These are phyloP conservation scores for Tulasnella sp. DNA, from an alignment of 768 basidiomycete species.

Conservation along the genomic window DNA sequence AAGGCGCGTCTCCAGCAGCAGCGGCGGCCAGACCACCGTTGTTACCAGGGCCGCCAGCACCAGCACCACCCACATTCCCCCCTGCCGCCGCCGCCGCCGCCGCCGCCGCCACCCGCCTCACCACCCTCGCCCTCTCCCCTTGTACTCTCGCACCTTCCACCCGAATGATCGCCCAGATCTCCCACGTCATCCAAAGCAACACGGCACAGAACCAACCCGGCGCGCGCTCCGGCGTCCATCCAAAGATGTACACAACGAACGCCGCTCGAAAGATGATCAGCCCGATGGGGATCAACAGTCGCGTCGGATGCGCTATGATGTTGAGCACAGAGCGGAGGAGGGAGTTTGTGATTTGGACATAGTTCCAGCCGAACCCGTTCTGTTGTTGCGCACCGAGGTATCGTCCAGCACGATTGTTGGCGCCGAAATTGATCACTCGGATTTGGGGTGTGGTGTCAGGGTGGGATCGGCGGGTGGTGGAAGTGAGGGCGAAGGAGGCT, in stretches of 20 bases:
- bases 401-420: not conserved
- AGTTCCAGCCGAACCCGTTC: not conserved
- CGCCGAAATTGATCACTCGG: not conserved
- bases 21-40: not conserved
- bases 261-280: slow-evolving; percentile 5
- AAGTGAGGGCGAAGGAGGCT: not conserved
- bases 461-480: slow-evolving; percentile 2
- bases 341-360: not conserved
- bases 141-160: not conserved
- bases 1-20: not conserved
- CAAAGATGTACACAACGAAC: slow-evolving; percentile 7
- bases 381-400: not conserved
- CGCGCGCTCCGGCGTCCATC: slow-evolving; percentile 5
- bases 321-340: not conserved
- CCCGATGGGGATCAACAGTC: slow-evolving; percentile 3
- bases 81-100: not conserved
- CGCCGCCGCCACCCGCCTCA: not conserved
- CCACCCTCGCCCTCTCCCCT: not conserved
- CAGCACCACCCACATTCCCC: not conserved
- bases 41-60: not conserved
- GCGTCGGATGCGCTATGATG: slow-evolving; percentile 5
- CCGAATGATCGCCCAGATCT: slow-evolving; percentile 2
- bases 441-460: not conserved
- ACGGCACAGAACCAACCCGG: slow-evolving; percentile 5
- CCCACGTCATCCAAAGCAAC: not conserved